These are phyloP conservation scores for Fraxinus velutina DNA, from an alignment of 305 asterid genomes.

Conservation along the genomic window DNA sequence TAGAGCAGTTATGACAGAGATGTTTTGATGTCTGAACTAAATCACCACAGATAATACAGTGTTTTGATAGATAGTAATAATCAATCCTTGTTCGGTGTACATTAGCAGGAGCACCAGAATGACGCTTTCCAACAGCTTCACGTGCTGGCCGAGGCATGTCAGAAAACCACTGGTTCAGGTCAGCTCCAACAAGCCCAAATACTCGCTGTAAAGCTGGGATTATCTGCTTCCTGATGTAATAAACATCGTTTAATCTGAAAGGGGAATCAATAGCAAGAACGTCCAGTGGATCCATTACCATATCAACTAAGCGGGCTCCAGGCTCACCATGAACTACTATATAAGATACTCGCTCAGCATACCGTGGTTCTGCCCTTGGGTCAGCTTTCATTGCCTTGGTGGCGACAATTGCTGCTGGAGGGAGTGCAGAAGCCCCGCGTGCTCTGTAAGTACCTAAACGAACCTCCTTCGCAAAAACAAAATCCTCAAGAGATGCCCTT, in stretches of 20 bases:
- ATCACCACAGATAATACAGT: conserved; percentile 75
- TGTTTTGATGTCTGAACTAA: conserved; percentile 65
- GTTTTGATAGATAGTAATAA: conserved; percentile 77
- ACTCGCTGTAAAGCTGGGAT: conserved; percentile 89
- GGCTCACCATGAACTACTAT: conserved; percentile 95
- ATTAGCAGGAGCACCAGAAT: conserved; percentile 35
- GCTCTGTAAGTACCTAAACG: conserved; percentile 84
- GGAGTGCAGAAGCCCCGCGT: conserved; percentile 59
- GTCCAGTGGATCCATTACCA: conserved; percentile 88
- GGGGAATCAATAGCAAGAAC: conserved; percentile 71
- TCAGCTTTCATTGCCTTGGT: conserved; percentile 76
- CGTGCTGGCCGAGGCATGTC: conserved; percentile 83
- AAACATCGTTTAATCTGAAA: conserved; percentile 72
- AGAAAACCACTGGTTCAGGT: conserved; percentile 76
- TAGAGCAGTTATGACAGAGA: conserved; percentile 61
- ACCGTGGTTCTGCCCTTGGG: conserved; percentile 93
- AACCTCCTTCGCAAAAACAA: conserved; percentile 94
- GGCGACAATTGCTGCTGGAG: conserved; percentile 98
- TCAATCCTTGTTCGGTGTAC: conserved; percentile 72
- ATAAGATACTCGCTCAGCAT: conserved; percentile 92
- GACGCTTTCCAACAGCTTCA: conserved; percentile 55
- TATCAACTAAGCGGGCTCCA: conserved; percentile 83
- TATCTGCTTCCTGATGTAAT: conserved; percentile 88
- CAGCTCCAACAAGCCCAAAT: conserved; percentile 88
- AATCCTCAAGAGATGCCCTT: conserved; percentile 82